A percentile compares a stretch with the other conserved stretches of the same genome.
Conservation (phyloP, 148 eudicot genomes). For the Spergularia marina region DNA sequence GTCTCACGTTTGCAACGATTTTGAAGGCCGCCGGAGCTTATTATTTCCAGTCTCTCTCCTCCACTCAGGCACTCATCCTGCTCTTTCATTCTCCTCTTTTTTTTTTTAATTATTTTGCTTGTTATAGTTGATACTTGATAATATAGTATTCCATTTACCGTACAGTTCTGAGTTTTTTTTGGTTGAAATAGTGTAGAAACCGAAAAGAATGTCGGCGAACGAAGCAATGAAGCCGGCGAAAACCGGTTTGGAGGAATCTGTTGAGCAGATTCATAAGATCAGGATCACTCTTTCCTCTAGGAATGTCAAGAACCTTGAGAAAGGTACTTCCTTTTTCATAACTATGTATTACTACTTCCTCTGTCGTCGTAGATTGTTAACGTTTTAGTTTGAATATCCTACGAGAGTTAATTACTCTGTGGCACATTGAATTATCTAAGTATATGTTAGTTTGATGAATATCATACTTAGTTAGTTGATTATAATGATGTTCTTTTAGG, state of each 20-base stretch:
- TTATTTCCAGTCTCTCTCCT: too few relatives aligned
- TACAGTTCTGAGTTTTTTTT: too few relatives aligned
- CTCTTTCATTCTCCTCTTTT: too few relatives aligned
- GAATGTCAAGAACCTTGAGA: slow-evolving; percentile 87
- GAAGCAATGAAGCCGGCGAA: slow-evolving; percentile 63
- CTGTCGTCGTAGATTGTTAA: not conserved
- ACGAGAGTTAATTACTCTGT: not conserved
- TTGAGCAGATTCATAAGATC: slow-evolving; percentile 76
- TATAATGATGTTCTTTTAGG: too few relatives aligned
- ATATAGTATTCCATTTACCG: too few relatives aligned
- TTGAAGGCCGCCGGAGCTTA: too few relatives aligned
- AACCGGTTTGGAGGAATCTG: slow-evolving; percentile 73
- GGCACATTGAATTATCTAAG: not conserved
- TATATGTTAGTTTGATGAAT: not conserved
- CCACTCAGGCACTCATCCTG: too few relatives aligned
- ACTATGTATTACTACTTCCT: too few relatives aligned
- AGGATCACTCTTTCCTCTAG: slow-evolving; percentile 93
- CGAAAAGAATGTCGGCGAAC: slow-evolving; percentile 48
- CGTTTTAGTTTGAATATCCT: not conserved
- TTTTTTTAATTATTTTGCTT: too few relatives aligned
- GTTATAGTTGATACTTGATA: too few relatives aligned
- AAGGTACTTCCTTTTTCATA: slow-evolving; percentile 63
- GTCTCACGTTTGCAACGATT: too few relatives aligned
- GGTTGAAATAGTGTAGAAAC: not conserved
- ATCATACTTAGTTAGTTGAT: not conserved